These are phyloP conservation scores for Solanum megistacrolobum DNA, from an alignment of 257 asterid species.

Conservation along the genomic window DNA sequence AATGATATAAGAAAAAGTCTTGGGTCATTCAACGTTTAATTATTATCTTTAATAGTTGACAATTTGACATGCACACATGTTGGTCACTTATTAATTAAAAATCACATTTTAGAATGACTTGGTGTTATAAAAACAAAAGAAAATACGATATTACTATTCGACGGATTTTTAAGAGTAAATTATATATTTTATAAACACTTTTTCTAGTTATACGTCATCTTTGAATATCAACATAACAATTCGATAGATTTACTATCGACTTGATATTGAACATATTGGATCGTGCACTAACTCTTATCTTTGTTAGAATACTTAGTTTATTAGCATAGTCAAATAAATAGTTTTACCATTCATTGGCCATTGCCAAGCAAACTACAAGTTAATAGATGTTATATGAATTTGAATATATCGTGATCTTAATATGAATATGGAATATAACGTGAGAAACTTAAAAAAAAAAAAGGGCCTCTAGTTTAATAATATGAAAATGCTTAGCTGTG, in stretches of 20 bases:
- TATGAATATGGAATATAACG: rapidly evolving
- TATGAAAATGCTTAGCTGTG: neutral
- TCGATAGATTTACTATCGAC: too few relatives aligned
- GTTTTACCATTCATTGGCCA: too few relatives aligned
- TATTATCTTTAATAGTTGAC: neutral
- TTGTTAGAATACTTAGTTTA: neutral
- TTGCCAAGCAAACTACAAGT: neutral
- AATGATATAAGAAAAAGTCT: neutral
- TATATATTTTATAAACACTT: too few relatives aligned
- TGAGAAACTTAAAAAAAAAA: neutral
- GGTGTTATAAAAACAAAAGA: neutral
- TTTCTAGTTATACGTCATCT: neutral
- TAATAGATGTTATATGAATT: neutral
- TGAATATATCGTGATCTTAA: neutral
- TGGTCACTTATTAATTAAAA: neutral
- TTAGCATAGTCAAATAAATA: neutral
- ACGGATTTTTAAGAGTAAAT: too few relatives aligned
- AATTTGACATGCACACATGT: neutral
- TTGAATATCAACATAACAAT: neutral
- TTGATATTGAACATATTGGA: neutral
- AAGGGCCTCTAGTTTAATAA: neutral
- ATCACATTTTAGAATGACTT: neutral
- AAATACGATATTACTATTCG: too few relatives aligned
- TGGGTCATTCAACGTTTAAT: neutral
- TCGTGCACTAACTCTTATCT: neutral